A percentile compares a stretch with the other conserved stretches of the same genome.
These are phyloP conservation scores for Jackrogersella multiformis DNA, from an alignment of 495 filamentous ascomycete genomes.

Conservation along the genomic window DNA sequence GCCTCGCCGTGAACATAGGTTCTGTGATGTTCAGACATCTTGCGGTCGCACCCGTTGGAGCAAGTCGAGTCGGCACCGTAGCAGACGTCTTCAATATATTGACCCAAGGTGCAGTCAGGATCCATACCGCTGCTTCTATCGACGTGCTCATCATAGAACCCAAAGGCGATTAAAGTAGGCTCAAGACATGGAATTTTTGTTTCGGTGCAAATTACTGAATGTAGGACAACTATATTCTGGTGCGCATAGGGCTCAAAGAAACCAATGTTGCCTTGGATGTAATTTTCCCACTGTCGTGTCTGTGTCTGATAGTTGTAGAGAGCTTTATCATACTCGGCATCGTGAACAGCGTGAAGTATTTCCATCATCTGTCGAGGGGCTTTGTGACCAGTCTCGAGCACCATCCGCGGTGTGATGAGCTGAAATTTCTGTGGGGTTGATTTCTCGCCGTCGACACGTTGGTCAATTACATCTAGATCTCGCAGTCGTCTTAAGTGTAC, in stretches of 20 bases:
- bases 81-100: conserved; percentile 94
- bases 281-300: conserved; percentile 93
- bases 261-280: conserved; percentile 80
- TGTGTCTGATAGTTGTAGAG: conserved; percentile 94
- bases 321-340: conserved; percentile 95
- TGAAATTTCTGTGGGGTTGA: conserved; percentile 75
- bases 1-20: conserved; percentile 98
- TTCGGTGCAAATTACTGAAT: conserved; percentile 88
- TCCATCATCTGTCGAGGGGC: conserved; percentile 88
- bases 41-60: conserved; percentile 85
- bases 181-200: conserved; percentile 93
- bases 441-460: conserved; percentile 66
- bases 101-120: conserved; percentile 90
- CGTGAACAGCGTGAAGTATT: conserved; percentile 90
- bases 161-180: conserved; percentile 83
- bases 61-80: conserved; percentile 77
- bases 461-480: conserved; percentile 75
- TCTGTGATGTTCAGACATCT: conserved; percentile 92
- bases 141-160: conserved; percentile 90
- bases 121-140: conserved; percentile 68
- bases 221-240: conserved; percentile 94
- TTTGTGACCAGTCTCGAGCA: conserved; percentile 78
- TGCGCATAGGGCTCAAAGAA: conserved; percentile 94
- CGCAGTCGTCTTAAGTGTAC: conserved; percentile 81
- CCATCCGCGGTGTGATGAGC: conserved; percentile 93